Evolutionary conservation across 2,329 filamentous ascomycete genomes (phyloP), one percentile per base, ranked within the genome.

Genomic region (Beauveria bassiana): DNA sequence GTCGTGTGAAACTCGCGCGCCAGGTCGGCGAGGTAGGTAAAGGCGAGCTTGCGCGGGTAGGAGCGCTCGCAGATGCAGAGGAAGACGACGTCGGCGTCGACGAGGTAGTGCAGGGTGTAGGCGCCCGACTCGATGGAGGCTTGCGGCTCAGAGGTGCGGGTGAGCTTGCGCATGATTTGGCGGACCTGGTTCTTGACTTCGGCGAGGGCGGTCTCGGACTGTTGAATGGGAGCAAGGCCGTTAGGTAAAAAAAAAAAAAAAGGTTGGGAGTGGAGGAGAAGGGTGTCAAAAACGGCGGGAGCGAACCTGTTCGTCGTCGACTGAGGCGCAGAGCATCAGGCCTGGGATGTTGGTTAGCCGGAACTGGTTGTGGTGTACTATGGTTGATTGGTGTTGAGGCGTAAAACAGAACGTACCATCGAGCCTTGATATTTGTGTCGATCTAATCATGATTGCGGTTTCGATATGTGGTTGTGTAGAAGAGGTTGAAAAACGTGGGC

Each of bases 11-110:
- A 99, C 79, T 99, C 95, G 74, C 86, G 84, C 63, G 90, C 85
- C 60, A 99, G 84, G 79, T 99, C 95, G 69, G 91, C 86, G 64
- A 99, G 91, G 83, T 98, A 99, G 64, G 93, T 97, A 77, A 99
- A 96, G 71, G 96, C 93, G 54, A 99, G 89, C 78, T 99, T 98
- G 76, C 95, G 93, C 62, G 95, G 93, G 81, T 98, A 99, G 61
- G 91, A 91, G 62, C 86, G 84, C 75, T 97, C 93, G 80, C 90
- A 93, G 76, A 99, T 93, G 81, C 90, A 92, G 69, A 98, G 82
- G 81, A 96, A 98, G 78, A 92, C 88, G 68, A 99, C 83, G 69
- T 90, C 87, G 70, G 86, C 82, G 70, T 88, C 81, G 77, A 99
- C 90, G 65, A 93, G 80, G 81, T 96, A 96, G 83, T 99, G 93